Evolutionary conservation across 2,329 filamentous ascomycete genomes (phyloP).

Genomic region (Aphanocladium album): DNA sequence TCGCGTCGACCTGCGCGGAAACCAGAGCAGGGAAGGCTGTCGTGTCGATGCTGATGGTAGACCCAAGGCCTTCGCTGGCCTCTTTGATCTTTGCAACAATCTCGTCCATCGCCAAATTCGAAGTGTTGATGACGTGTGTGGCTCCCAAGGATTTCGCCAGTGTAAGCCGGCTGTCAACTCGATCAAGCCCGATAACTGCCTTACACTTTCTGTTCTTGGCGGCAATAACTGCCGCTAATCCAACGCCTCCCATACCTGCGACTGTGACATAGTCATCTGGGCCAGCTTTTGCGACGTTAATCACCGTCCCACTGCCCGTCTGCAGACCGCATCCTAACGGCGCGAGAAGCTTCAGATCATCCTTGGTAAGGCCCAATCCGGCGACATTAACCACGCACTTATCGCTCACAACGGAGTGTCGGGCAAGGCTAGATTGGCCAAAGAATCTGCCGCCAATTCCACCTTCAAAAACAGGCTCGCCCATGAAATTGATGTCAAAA

Average conservation of each 20-base stretch:
- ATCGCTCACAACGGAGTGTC: slow-evolving; percentile 26
- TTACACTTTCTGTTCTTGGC: slow-evolving; percentile 23
- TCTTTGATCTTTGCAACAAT: slow-evolving; percentile 24
- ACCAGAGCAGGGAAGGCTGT: slow-evolving; percentile 39
- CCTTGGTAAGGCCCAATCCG: slow-evolving; percentile 16
- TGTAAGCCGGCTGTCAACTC: slow-evolving; percentile 22
- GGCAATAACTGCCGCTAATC: slow-evolving; percentile 30
- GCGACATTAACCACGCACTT: slow-evolving; percentile 27
- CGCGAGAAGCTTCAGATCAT: slow-evolving; percentile 27
- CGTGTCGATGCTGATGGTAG: slow-evolving; percentile 44
- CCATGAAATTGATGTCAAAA: slow-evolving; percentile 42
- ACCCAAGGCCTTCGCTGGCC: slow-evolving; percentile 41
- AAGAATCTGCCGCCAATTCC: slow-evolving; percentile 25
- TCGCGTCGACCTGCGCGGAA: slow-evolving; percentile 35
- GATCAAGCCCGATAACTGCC: slow-evolving; percentile 27
- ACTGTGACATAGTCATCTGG: slow-evolving; percentile 25
- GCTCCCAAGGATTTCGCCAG: slow-evolving; percentile 29
- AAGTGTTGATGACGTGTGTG: slow-evolving; percentile 26
- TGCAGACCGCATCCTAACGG: slow-evolving; percentile 33
- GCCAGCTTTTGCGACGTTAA: slow-evolving; percentile 25
- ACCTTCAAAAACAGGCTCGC: slow-evolving; percentile 17
- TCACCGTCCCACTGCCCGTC: slow-evolving; percentile 31
- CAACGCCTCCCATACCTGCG: slow-evolving; percentile 30
- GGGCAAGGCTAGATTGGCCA: slow-evolving; percentile 30
- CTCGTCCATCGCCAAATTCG: slow-evolving; percentile 18